Conservation (phyloP, 768 basidiomycete genomes). For the Pholiota microspora region DNA sequence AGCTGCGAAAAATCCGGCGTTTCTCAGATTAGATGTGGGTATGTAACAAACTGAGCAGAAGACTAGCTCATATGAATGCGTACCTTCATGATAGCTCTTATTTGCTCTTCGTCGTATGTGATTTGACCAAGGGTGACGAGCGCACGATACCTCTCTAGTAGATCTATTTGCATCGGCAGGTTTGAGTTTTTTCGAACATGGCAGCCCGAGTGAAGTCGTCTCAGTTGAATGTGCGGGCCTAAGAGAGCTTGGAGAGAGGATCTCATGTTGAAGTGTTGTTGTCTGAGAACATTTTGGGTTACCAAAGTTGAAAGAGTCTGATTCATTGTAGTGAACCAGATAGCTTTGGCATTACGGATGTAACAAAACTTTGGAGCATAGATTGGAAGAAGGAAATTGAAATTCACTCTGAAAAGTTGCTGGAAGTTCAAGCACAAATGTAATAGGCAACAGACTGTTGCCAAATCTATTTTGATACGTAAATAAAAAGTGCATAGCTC, state of each 20-base stretch:
- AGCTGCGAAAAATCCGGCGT: slow-evolving; percentile 31
- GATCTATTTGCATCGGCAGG: slow-evolving; percentile 28
- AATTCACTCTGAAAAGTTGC: neutral
- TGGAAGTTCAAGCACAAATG: neutral
- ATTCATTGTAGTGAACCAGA: too few species aligned
- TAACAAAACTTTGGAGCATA: too few species aligned
- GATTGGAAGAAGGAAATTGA: too few species aligned
- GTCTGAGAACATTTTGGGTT: too few species aligned
- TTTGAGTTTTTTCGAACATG: slow-evolving; percentile 5
- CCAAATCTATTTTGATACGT: slow-evolving; percentile 7
- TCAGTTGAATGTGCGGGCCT: neutral
- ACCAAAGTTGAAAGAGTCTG: too few species aligned
- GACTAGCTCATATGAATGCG: slow-evolving; percentile 1
- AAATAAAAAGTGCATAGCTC: slow-evolving; percentile 3
- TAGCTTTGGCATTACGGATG: too few species aligned
- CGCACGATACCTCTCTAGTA: slow-evolving; percentile 46
- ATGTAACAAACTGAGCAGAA: neutral
- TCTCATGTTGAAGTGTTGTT: neutral
- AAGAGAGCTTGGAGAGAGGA: neutral
- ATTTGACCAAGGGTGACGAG: slow-evolving; percentile 45
- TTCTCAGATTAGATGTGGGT: neutral
- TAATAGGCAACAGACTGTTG: neutral
- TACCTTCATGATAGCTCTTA: slow-evolving; percentile 48
- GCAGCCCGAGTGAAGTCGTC: neutral
- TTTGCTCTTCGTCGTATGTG: slow-evolving; percentile 50